Conservation (phyloP, 805 yeast genomes). For the Candida silvicultrix region DNA sequence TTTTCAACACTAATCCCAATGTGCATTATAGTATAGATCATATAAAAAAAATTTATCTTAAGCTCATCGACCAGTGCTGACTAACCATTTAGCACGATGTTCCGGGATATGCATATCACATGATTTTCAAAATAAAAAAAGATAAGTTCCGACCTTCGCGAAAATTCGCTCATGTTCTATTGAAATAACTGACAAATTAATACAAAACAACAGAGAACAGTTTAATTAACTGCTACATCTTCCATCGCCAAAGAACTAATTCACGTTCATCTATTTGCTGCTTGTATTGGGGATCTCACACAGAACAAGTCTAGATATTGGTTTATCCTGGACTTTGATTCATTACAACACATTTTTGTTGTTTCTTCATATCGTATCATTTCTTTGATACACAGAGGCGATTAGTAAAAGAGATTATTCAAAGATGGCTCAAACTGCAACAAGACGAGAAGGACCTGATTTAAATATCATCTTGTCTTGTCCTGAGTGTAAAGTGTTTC, state of each 20-base stretch:
- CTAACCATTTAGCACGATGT: neutral
- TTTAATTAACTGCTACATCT: neutral
- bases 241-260: neutral
- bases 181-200: neutral
- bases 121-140: neutral
- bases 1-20: neutral
- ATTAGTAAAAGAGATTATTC: neutral
- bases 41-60: slow-evolving; percentile 1
- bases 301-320: slow-evolving; percentile 2
- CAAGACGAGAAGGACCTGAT: slow-evolving; percentile 56
- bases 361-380: neutral
- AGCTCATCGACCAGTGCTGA: slow-evolving; percentile 6
- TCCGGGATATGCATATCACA: slow-evolving; percentile 2
- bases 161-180: neutral
- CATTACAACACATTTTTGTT: neutral
- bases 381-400: neutral
- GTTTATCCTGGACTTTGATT: slow-evolving; percentile 1
- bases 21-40: neutral
- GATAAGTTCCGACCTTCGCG: neutral
- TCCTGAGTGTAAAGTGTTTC: slow-evolving; percentile 93
- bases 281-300: neutral
- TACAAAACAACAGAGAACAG: neutral
- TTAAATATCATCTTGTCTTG: slow-evolving; percentile 85
- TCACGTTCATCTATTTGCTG: neutral
- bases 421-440: slow-evolving; percentile 6